Conservation (phyloP, 768 basidiomycete genomes). For the Mycena kentingensis region DNA sequence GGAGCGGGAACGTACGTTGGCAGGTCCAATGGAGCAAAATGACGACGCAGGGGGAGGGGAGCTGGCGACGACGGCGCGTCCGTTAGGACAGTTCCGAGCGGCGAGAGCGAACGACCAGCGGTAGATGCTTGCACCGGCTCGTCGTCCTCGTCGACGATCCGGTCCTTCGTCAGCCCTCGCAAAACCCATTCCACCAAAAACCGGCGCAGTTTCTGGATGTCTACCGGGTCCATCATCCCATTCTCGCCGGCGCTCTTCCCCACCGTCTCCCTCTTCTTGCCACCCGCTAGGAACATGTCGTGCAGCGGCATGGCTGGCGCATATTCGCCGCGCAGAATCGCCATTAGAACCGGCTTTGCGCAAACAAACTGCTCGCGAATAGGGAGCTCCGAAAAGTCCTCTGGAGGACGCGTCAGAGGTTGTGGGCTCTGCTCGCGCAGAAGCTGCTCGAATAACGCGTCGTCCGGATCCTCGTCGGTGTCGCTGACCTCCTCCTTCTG, state of each 20-base stretch:
- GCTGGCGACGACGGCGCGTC: background rate
- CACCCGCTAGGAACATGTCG: conserved; percentile 2
- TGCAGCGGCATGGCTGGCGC: conserved; percentile 42
- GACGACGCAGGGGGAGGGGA: background rate
- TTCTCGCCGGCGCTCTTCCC: conserved; percentile 35
- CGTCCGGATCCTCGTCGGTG: conserved; percentile 35
- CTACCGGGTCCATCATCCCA: conserved; percentile 44
- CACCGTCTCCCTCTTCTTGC: background rate
- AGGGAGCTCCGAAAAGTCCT: conserved; percentile 50
- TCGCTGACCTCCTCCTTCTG: conserved; percentile 43
- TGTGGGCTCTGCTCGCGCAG: conserved; percentile 35
- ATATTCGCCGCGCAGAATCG: conserved; percentile 60
- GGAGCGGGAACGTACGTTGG: background rate
- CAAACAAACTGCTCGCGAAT: conserved; percentile 66
- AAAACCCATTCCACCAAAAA: conserved; percentile 48
- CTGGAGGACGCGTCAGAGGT: conserved; percentile 42
- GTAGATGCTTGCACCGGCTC: background rate
- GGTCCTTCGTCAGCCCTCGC: conserved; percentile 29
- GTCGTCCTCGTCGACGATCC: conserved; percentile 19
- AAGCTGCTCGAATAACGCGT: background rate
- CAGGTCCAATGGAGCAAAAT: background rate
- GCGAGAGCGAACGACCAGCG: background rate
- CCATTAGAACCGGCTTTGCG: conserved; percentile 61
- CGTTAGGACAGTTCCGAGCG: background rate
- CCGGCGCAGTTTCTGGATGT: conserved; percentile 38